Evolutionary conservation across 1,284 basidiomycete species (phyloP), one percentile per base, ranked within the genome.

Genomic region (Macrocystidia cucumis): DNA sequence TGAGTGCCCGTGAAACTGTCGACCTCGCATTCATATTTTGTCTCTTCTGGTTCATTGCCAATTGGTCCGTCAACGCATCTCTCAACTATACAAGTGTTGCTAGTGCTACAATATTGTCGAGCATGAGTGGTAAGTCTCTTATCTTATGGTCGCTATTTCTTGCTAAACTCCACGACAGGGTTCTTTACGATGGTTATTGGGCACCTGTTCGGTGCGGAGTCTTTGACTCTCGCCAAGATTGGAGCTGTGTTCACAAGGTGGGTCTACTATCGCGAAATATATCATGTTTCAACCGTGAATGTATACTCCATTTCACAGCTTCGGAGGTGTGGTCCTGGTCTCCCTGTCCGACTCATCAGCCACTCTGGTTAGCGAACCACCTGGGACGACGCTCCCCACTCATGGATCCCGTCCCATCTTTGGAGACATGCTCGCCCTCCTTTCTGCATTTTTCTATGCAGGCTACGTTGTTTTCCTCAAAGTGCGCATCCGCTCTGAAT

Each of bases 141-240:
- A 8, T 21, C 24, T 35, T 23, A 19, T 9, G 31, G 14, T 16
- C 5, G 13, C 26, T 20, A 20, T 28, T 18, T 14, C 14, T 4
- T 33, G 11, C 19, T 9, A n/a, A 21, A 9, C 13, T n/a, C 7
- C 16, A 13, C 30, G 5, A 7, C 37, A 91, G 92, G 95, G 3
- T 93, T 99, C 62, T 98, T 98, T 57, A 98, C 95, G 0, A 65
- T 98, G 26, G 81, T 69, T 0, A 65, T 98, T 27, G 95, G 95
- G 3, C 70, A 84, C n/a, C 45, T 91, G 25, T 85, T 90, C 44
- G 72, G 74, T 8, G 88, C 97, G 6, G 96, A 98, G 55, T 65
- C 62, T 5, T 62, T 98, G 38, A 85, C 86, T 0, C 35, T 76
- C 1, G 64, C 75, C 6, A 96, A 96, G 57, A 60, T 92, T 25